Evolutionary conservation across 169 alveolate species (phyloP).

Genomic region (Plasmodium chabaudi): DNA sequence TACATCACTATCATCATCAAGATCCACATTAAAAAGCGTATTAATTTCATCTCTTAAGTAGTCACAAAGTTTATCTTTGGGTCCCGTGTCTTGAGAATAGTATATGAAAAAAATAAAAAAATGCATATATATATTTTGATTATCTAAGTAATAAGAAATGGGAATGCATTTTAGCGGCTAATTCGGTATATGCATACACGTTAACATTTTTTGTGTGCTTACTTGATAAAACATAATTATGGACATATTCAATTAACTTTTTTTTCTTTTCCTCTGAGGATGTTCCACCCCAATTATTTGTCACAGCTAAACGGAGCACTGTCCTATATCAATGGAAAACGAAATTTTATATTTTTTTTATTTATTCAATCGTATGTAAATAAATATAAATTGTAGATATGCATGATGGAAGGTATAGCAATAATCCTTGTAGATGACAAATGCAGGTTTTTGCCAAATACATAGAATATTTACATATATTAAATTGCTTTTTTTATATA

Average conservation of each 20-base stretch:
- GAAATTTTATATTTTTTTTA: no score
- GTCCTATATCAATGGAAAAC: conserved; percentile 16
- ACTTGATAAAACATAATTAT: conserved; percentile 32
- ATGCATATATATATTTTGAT: neutral
- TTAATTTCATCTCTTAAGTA: conserved; percentile 60
- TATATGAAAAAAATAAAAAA: neutral
- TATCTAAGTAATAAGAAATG: neutral
- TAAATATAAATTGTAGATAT: neutral
- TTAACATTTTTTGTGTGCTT: neutral
- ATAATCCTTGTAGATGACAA: neutral
- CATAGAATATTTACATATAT: no score
- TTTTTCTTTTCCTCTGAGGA: conserved; percentile 58
- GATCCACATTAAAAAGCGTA: conserved; percentile 53
- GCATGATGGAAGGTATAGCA: neutral
- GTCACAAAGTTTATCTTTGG: conserved; percentile 42
- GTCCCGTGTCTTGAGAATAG: conserved; percentile 26
- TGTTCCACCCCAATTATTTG: conserved; percentile 72
- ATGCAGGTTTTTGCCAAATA: no score
- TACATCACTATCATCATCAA: conserved; percentile 75
- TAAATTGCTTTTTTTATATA: neutral
- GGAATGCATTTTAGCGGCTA: neutral
- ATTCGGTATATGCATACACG: neutral
- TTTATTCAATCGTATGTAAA: neutral
- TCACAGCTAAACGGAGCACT: conserved; percentile 54
- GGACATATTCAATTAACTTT: conserved; percentile 63